Evolutionary conservation across 768 basidiomycete species (phyloP).

Genomic region (Mrakia hoshinonis): DNA sequence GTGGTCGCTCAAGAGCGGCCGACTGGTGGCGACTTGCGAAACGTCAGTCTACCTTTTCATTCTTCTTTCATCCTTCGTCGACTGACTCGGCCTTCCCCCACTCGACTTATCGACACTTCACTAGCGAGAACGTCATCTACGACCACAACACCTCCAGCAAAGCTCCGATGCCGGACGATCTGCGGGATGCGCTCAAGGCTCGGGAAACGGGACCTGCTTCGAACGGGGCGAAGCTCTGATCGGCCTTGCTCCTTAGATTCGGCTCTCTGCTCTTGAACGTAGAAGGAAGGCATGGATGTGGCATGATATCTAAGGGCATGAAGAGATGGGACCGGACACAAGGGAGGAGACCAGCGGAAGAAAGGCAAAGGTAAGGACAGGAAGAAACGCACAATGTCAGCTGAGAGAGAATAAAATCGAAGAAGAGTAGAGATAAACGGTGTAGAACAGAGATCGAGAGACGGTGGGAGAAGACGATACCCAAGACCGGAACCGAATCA

Average conservation of each 20-base stretch:
- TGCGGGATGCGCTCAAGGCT: not conserved
- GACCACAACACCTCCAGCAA: conserved; percentile 16
- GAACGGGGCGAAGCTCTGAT: not conserved
- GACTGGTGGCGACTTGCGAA: conserved; percentile 22
- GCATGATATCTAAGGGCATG: too few relatives aligned
- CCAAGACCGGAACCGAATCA: too few relatives aligned
- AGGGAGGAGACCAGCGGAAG: too few relatives aligned
- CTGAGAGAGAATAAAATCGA: too few relatives aligned
- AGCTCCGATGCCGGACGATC: conserved; percentile 1
- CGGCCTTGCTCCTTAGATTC: too few relatives aligned
- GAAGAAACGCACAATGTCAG: too few relatives aligned
- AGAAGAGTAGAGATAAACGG: too few relatives aligned
- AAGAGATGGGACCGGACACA: too few relatives aligned
- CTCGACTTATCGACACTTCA: not conserved
- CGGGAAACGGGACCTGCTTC: not conserved
- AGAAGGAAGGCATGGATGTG: too few relatives aligned
- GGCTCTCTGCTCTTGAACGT: too few relatives aligned
- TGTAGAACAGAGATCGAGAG: not conserved
- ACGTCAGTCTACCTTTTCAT: conserved; percentile 18
- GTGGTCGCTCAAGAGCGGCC: conserved; percentile 22
- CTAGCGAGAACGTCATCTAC: conserved; percentile 19
- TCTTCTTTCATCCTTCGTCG: not conserved
- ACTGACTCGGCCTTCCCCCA: not conserved
- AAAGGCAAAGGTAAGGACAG: too few relatives aligned
- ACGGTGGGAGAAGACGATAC: not conserved